Evolutionary conservation across 805 yeast genomes (phyloP).

Genomic region (Brettanomyces anomalus): DNA sequence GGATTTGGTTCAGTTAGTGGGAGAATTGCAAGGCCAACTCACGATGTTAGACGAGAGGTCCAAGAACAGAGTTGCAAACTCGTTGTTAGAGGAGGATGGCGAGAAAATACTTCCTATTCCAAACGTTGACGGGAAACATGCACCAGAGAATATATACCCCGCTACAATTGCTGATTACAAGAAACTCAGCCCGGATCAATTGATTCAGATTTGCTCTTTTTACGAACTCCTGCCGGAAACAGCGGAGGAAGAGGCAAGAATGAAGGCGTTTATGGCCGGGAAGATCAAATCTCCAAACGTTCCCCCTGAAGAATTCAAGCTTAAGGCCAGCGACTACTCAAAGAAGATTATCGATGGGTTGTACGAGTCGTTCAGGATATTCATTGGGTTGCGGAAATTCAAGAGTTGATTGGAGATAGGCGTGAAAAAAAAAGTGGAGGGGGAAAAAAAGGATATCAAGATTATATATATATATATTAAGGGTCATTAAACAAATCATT

Average conservation of each 20-base stretch:
- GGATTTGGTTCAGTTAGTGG: conserved; percentile 79
- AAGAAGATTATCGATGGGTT: conserved; percentile 44
- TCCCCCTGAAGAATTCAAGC: conserved; percentile 17
- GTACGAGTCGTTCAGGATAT: conserved; percentile 59
- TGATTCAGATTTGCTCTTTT: conserved; percentile 54
- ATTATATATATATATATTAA: not conserved
- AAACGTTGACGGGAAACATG: conserved; percentile 72
- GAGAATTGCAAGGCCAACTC: conserved; percentile 83
- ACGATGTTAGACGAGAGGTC: conserved; percentile 71
- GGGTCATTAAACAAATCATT: not conserved
- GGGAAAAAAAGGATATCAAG: not conserved
- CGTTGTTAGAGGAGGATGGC: conserved; percentile 33
- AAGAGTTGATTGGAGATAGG: conserved; percentile 36
- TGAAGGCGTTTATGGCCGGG: conserved; percentile 44
- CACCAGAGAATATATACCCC: conserved; percentile 49
- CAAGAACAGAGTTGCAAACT: conserved; percentile 60
- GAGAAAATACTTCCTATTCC: conserved; percentile 57
- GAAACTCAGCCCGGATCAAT: conserved; percentile 32
- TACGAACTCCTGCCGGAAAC: conserved; percentile 72
- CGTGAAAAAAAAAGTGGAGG: not conserved
- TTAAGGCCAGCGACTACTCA: conserved; percentile 26
- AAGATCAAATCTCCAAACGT: conserved; percentile 34
- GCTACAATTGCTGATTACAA: conserved; percentile 44
- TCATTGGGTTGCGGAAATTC: conserved; percentile 44
- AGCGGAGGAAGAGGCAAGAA: conserved; percentile 40